phyloP scores from a whole-genome alignment of 2,329 filamentous ascomycete genomes.

The Juglanconis sp. region DNA sequence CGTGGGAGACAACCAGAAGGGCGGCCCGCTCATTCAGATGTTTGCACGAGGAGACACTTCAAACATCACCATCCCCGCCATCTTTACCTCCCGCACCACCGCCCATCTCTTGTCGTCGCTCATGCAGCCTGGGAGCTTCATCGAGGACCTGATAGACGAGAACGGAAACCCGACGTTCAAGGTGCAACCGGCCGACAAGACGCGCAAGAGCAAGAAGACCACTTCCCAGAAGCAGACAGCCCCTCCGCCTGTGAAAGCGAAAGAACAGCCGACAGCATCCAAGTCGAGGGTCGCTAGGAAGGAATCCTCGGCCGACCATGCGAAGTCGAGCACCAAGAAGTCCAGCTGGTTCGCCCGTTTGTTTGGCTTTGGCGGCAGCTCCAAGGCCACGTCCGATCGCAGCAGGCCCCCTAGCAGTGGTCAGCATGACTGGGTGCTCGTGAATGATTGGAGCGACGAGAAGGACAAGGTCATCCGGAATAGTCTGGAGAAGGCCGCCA shows the following conservation, averaged over 20 bases:
- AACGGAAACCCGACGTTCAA: conserved; percentile 56
- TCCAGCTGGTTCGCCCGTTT: conserved; percentile 44
- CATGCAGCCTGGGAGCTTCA: conserved; percentile 66
- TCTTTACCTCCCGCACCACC: conserved; percentile 93
- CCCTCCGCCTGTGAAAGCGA: conserved; percentile 19
- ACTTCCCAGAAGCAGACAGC: conserved; percentile 29
- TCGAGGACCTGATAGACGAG: conserved; percentile 58
- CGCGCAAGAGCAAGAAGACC: conserved; percentile 33
- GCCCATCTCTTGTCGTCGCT: conserved; percentile 89
- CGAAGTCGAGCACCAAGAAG: conserved; percentile 4
- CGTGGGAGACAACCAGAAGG: conserved; percentile 88
- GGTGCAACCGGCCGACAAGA: conserved; percentile 46
- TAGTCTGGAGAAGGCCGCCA: conserved; percentile 36
- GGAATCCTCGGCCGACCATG: background rate
- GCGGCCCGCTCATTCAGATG: conserved; percentile 91
- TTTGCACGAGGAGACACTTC: conserved; percentile 96
- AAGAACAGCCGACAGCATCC: conserved; percentile 10
- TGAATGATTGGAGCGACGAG: conserved; percentile 52
- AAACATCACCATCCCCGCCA: conserved; percentile 87
- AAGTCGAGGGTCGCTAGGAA: conserved; percentile 10
- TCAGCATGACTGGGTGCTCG: conserved; percentile 68
- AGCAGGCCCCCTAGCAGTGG: conserved; percentile 70
- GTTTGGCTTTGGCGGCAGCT: conserved; percentile 34
- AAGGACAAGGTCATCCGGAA: conserved; percentile 19
- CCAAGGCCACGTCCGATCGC: conserved; percentile 41